Evolutionary conservation across 176 grass and related monocot genomes (phyloP), one percentile per base, ranked within the genome.

Genomic region (Chrysopogon serrulatus): DNA sequence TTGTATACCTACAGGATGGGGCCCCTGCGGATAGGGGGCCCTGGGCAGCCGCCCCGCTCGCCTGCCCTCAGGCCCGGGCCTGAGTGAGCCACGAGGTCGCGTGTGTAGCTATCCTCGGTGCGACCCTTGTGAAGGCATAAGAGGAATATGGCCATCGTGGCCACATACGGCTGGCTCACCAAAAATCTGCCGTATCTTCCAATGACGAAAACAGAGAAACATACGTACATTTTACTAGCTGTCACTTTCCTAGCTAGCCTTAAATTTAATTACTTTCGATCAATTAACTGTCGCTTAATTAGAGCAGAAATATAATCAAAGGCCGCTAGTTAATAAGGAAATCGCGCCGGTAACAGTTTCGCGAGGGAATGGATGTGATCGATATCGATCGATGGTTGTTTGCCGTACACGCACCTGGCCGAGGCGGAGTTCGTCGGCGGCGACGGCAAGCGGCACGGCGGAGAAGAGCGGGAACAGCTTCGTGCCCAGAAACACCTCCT

Each of bases 391-490:
- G 49, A 54, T 21, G 49, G 49, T 54, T 8, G 7, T 9, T 23
- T 54, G 49, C 48, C 2, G 19, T 21, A 66, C n/a, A n/a, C 82
- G 79, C 73, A 94, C 92, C 59, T 48, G 81, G 54, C 79, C 89
- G 10, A 89, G 31, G 26, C 32, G 28, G 77, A 63, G 79, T 32
- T 54, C 77, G 27, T 88, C 60, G 19, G 86, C 92, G 48, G 70
- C 89, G 44, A 89, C 42, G 83, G 92, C 89, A 60, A 94, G 83
- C 61, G 89, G 86, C 28, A 89, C 86, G 78, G 86, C 86, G 34
- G 45, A n/a, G 79, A 91, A 94, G 74, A 94, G 92, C 45, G 92
- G 92, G 84, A 77, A 94, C 31, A 94, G 69, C 74, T 83, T 91
- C 42, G 89, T 89, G n/a, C 88, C 88, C 4, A 91, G 79, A 48